Conservation (phyloP, 2,329 filamentous ascomycete genomes). For the Epichloe bromicola region DNA sequence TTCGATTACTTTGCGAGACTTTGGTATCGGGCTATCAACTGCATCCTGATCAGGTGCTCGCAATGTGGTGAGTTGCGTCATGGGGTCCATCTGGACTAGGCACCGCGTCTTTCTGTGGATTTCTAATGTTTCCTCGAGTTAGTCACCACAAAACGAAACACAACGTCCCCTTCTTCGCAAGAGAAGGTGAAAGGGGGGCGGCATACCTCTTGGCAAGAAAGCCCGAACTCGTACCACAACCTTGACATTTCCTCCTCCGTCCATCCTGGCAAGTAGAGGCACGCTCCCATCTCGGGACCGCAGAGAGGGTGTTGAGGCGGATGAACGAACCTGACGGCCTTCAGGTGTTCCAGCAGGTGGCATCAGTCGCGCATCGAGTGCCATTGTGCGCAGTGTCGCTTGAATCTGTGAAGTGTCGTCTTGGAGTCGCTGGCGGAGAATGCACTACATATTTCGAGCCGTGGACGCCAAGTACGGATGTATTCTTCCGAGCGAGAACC, state of each 20-base stretch:
- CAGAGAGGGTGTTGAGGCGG: conserved; percentile 66
- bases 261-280: conserved; percentile 41
- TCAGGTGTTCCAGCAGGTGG: conserved; percentile 26
- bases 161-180: too few species aligned
- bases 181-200: neutral
- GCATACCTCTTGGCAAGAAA: conserved; percentile 59
- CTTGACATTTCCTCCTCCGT: conserved; percentile 62
- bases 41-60: conserved; percentile 47
- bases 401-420: conserved; percentile 26
- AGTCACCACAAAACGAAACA: neutral
- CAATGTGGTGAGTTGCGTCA: conserved; percentile 73
- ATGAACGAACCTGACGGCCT: conserved; percentile 38
- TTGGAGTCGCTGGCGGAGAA: conserved; percentile 28
- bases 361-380: conserved; percentile 32
- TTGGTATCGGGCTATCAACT: conserved; percentile 36
- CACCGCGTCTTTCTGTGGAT: conserved; percentile 69
- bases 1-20: conserved; percentile 62
- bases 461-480: neutral
- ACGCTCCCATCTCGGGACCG: conserved; percentile 58
- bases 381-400: conserved; percentile 27
- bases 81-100: conserved; percentile 82
- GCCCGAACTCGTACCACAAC: conserved; percentile 72
- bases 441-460: conserved; percentile 21
- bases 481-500: neutral
- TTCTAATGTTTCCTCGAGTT: conserved; percentile 39